phyloP scores from a whole-genome alignment of 306 rosid genomes.

The Leucaena leucocephala region DNA sequence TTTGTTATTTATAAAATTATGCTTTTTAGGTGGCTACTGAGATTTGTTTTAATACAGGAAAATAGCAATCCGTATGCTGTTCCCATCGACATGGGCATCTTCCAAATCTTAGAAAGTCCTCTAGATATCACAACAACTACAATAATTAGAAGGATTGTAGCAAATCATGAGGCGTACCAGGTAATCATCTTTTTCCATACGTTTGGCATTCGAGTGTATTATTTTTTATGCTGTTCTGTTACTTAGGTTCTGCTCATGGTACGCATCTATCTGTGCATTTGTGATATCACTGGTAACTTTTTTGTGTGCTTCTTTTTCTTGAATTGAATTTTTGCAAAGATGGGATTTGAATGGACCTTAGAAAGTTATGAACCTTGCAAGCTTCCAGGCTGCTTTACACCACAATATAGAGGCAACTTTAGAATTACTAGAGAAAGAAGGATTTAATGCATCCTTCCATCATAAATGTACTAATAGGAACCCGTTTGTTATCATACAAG shows the following conservation, averaged over 20 bases:
- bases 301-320: neutral
- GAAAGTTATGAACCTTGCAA: neutral
- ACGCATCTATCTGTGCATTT: neutral
- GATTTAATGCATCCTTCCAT: neutral
- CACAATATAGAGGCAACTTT: neutral
- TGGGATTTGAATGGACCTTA: neutral
- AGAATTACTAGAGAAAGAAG: neutral
- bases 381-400: neutral
- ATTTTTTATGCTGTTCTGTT: neutral
- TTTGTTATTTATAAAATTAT: neutral
- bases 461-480: neutral
- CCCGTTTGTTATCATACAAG: neutral
- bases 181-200: constrained; percentile 36
- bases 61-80: constrained; percentile 74
- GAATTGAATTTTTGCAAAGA: neutral
- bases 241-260: neutral
- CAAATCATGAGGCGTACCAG: constrained; percentile 95
- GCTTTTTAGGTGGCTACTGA: constrained; percentile 29
- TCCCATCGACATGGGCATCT: constrained; percentile 88
- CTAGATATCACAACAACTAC: constrained; percentile 85
- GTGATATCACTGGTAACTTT: neutral
- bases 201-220: neutral
- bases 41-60: constrained; percentile 55
- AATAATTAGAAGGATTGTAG: constrained; percentile 82
- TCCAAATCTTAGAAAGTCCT: constrained; percentile 53